A percentile compares a stretch with the other conserved stretches of the same genome.
These are phyloP conservation scores for Peronosclerospora sorghi DNA, from an alignment of 352 stramenopile species.

Conservation along the genomic window DNA sequence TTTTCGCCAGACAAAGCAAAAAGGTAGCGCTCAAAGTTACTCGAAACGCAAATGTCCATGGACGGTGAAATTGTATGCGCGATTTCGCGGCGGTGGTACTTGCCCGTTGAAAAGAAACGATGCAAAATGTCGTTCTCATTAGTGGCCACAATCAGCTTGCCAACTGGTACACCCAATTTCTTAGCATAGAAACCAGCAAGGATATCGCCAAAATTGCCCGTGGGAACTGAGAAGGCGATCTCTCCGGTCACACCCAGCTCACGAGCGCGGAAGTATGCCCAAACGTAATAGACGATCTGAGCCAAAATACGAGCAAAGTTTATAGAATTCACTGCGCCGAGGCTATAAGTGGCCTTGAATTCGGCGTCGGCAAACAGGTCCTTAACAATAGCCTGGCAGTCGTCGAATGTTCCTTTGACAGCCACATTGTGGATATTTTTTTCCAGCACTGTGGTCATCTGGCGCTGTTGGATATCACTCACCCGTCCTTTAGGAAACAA, in stretches of 20 bases:
- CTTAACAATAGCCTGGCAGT: conserved; percentile 99
- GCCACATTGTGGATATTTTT: conserved; percentile 97
- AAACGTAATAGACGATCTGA: conserved; percentile 99
- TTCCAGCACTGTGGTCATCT: conserved; percentile 98
- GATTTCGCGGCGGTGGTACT: conserved; percentile 92
- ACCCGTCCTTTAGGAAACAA: conserved; percentile 94
- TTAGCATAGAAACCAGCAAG: conserved; percentile 96
- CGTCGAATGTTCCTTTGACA: conserved; percentile 95
- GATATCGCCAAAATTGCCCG: conserved; percentile 99
- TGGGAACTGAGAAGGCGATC: conserved; percentile 94
- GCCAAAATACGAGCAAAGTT: conserved; percentile 99
- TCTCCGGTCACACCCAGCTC: conserved; percentile 55
- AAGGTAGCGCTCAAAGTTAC: conserved; percentile 98
- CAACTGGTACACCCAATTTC: conserved; percentile 88
- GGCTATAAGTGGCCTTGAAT: conserved; percentile 88
- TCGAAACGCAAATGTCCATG: conserved; percentile 99
- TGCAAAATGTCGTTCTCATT: conserved; percentile 99
- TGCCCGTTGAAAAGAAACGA: conserved; percentile 94
- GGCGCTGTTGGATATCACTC: conserved; percentile 94
- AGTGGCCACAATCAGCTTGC: conserved; percentile 94
- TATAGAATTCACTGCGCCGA: conserved; percentile 99
- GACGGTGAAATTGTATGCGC: conserved; percentile 92
- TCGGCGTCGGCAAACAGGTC: conserved; percentile 90
- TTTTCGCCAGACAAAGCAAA: conserved; percentile 94
- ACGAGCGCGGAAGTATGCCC: conserved; percentile 89